Percentiles rank a stretch among this genome's conserved stretches.
Conservation (phyloP, 805 yeast species). For the Ogataea siamensis region DNA sequence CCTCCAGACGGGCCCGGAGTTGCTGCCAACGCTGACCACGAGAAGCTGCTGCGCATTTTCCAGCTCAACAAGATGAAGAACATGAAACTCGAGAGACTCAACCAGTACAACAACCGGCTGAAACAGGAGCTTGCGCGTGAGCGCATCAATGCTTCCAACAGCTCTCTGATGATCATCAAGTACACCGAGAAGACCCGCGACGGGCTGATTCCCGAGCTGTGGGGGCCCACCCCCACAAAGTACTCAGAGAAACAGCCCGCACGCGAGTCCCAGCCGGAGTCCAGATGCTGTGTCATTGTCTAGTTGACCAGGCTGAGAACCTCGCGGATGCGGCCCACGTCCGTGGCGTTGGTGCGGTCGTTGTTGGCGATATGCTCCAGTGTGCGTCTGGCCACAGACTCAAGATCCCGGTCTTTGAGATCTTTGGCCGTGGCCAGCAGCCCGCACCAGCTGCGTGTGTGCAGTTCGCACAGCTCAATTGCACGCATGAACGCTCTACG, state of each 20-base stretch:
- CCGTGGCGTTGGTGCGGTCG: slow-evolving; percentile 29
- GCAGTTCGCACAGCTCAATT: slow-evolving; percentile 72
- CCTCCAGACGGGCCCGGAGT: background rate
- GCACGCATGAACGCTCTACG: slow-evolving; percentile 59
- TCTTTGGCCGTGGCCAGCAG: slow-evolving; percentile 21
- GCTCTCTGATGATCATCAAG: slow-evolving; percentile 47
- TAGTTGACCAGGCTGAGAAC: slow-evolving; percentile 9
- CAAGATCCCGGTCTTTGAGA: slow-evolving; percentile 7
- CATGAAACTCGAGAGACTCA: slow-evolving; percentile 59
- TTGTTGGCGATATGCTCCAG: slow-evolving; percentile 36
- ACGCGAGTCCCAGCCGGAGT: background rate
- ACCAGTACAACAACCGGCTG: slow-evolving; percentile 53
- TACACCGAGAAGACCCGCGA: slow-evolving; percentile 45
- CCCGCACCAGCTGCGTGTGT: slow-evolving; percentile 55
- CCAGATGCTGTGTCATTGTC: slow-evolving; percentile 30
- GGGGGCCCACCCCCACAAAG: slow-evolving; percentile 40
- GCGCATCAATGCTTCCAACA: slow-evolving; percentile 63
- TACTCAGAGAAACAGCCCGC: slow-evolving; percentile 29
- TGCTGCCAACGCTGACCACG: slow-evolving; percentile 22
- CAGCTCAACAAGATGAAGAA: slow-evolving; percentile 44
- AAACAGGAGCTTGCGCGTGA: slow-evolving; percentile 51
- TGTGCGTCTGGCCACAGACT: slow-evolving; percentile 34
- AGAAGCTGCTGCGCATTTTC: slow-evolving; percentile 26
- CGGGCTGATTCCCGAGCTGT: slow-evolving; percentile 43
- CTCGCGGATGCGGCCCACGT: slow-evolving; percentile 39